Evolutionary conservation across 805 yeast species (phyloP).

Genomic region (Wickerhamiella sergipiensis): DNA sequence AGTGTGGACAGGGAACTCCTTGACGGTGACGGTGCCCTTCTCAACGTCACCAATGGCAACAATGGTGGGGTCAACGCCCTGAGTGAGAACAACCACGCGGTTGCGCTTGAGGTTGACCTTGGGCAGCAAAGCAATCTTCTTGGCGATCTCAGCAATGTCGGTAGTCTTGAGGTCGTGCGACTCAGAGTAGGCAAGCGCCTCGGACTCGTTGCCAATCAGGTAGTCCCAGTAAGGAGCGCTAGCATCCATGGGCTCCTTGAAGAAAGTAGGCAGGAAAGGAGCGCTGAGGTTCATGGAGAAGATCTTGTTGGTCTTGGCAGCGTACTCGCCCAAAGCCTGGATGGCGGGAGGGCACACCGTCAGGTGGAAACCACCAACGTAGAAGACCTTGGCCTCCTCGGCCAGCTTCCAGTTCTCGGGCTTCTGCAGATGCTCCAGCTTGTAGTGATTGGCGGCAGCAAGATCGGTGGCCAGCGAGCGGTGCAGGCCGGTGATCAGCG

Average conservation of each 20-base stretch:
- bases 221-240: conserved; percentile 78
- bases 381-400: conserved; percentile 65
- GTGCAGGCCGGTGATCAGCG: conserved; percentile 72
- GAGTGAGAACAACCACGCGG: conserved; percentile 88
- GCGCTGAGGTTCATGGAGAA: conserved; percentile 85
- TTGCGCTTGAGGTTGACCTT: conserved; percentile 53
- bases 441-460: conserved; percentile 97
- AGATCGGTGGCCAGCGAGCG: conserved; percentile 92
- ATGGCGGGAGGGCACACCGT: conserved; percentile 97
- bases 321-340: conserved; percentile 77
- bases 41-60: conserved; percentile 44
- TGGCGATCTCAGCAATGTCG: conserved; percentile 67
- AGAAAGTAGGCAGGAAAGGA: conserved; percentile 91
- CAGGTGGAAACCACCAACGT: conserved; percentile 98
- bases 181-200: conserved; percentile 89
- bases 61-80: conserved; percentile 85
- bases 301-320: conserved; percentile 65
- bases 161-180: conserved; percentile 52
- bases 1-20: conserved; percentile 55
- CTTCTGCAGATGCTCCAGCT: conserved; percentile 69
- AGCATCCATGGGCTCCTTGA: conserved; percentile 77
- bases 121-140: conserved; percentile 64
- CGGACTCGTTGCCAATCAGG: conserved; percentile 91
- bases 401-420: conserved; percentile 85
- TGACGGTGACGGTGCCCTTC: conserved; percentile 31